phyloP scores from a whole-genome alignment of 371 early-diverging fungal genomes.

The Coemansia sp. region DNA sequence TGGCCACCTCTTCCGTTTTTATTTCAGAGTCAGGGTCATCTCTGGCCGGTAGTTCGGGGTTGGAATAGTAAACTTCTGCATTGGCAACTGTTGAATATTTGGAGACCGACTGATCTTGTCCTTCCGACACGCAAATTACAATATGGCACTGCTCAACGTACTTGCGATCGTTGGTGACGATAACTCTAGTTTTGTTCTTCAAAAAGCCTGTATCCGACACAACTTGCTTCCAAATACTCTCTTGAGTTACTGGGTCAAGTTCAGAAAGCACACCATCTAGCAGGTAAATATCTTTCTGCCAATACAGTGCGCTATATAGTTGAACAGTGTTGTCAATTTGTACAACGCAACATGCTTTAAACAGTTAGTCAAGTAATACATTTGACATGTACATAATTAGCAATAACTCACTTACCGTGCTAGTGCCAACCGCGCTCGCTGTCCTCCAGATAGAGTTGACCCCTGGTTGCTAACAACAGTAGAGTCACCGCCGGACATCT shows the following conservation, averaged over 20 bases:
- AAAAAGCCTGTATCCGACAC: constrained; percentile 61
- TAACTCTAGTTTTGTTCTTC: constrained; percentile 52
- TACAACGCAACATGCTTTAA: no score
- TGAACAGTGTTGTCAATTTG: not conserved
- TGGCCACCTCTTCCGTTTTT: not conserved
- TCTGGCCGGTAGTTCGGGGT: not conserved
- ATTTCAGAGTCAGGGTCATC: not conserved
- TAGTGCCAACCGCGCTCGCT: constrained; percentile 59
- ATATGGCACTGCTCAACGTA: constrained; percentile 59
- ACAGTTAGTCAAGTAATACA: no score
- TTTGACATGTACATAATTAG: not conserved
- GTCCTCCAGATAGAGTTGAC: constrained; percentile 63
- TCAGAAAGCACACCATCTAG: constrained; percentile 72
- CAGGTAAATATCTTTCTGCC: constrained; percentile 63
- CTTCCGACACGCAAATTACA: constrained; percentile 13
- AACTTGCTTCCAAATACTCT: constrained; percentile 54
- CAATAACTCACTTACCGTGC: constrained; percentile 57
- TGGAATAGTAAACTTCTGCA: not conserved
- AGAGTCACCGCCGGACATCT: constrained; percentile 62
- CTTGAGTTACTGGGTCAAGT: constrained; percentile 61
- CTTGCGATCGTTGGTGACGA: constrained; percentile 56
- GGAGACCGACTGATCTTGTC: constrained; percentile 25
- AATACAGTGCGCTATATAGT: constrained; percentile 57
- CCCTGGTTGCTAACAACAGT: constrained; percentile 63
- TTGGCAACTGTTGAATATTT: not conserved